These are phyloP conservation scores for Suillus bovinus DNA, from an alignment of 768 basidiomycete species.

Conservation along the genomic window DNA sequence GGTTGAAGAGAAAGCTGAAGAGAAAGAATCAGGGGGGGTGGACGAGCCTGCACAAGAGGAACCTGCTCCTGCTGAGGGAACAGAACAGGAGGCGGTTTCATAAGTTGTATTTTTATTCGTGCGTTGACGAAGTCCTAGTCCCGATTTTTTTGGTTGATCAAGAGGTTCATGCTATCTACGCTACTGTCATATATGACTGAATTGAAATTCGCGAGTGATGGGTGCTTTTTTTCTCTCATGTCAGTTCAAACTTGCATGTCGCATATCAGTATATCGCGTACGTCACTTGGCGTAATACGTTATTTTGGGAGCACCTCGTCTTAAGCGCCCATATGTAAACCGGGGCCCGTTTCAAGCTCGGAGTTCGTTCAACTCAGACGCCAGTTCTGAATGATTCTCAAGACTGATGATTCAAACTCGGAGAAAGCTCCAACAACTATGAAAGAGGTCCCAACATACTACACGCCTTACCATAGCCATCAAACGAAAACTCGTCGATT, in stretches of 20 bases:
- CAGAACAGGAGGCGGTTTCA: constrained; percentile 11
- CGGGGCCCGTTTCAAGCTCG: not conserved
- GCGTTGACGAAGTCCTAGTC: not conserved
- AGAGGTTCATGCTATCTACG: not conserved
- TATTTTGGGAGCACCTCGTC: not conserved
- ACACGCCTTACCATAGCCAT: not conserved
- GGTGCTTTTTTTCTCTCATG: not conserved
- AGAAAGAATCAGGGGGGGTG: constrained; percentile 19
- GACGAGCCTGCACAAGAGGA: constrained; percentile 26
- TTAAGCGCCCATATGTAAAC: not conserved
- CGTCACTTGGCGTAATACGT: too few relatives aligned
- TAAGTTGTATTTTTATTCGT: constrained; percentile 6
- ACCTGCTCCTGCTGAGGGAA: constrained; percentile 13
- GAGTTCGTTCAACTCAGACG: not conserved
- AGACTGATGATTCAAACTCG: not conserved
- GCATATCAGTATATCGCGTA: too few relatives aligned
- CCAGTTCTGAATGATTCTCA: not conserved
- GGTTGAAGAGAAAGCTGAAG: constrained; percentile 27
- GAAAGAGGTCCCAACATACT: not conserved
- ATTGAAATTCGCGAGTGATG: not conserved
- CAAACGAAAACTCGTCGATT: constrained; percentile 5
- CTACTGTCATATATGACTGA: not conserved
- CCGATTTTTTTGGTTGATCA: not conserved
- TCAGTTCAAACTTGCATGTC: not conserved
- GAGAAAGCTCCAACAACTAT: not conserved